Percentiles rank a stretch among this genome's conserved stretches.
phyloP scores from a whole-genome alignment of 441 rosid species.

The Pelargonium cotyledonis region DNA sequence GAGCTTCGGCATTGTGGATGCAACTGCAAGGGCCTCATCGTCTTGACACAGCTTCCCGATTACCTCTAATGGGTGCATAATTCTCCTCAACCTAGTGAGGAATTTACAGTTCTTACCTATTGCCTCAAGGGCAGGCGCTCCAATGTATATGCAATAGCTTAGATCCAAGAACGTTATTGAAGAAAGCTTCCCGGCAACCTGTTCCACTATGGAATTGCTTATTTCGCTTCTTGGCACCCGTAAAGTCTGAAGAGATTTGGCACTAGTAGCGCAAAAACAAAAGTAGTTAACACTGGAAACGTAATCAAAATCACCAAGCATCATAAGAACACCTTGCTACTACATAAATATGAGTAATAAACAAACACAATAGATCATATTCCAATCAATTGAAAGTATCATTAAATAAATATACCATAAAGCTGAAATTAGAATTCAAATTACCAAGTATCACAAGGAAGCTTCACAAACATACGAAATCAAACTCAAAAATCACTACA shows the following conservation, averaged over 20 bases:
- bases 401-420: no score
- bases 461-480: not conserved
- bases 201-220: constrained; percentile 19
- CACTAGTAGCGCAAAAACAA: constrained; percentile 17
- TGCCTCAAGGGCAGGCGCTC: constrained; percentile 19
- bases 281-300: constrained; percentile 3
- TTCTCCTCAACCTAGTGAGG: constrained; percentile 15
- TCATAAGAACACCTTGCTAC: not conserved
- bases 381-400: no score
- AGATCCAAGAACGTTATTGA: constrained; percentile 19
- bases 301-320: constrained; percentile 1
- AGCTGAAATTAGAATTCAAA: no score
- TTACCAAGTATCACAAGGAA: not conserved
- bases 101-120: constrained; percentile 21
- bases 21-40: constrained; percentile 24
- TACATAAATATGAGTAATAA: not conserved
- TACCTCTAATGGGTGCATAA: constrained; percentile 21
- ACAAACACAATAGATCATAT: no score
- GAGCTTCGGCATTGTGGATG: constrained; percentile 24
- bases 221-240: constrained; percentile 22
- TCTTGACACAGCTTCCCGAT: constrained; percentile 13
- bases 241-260: constrained; percentile 20
- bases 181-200: constrained; percentile 18
- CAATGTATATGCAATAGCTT: constrained; percentile 22
- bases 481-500: not conserved